These are phyloP conservation scores for Vigna hirtella DNA, from an alignment of 306 rosid genomes.

Conservation along the genomic window DNA sequence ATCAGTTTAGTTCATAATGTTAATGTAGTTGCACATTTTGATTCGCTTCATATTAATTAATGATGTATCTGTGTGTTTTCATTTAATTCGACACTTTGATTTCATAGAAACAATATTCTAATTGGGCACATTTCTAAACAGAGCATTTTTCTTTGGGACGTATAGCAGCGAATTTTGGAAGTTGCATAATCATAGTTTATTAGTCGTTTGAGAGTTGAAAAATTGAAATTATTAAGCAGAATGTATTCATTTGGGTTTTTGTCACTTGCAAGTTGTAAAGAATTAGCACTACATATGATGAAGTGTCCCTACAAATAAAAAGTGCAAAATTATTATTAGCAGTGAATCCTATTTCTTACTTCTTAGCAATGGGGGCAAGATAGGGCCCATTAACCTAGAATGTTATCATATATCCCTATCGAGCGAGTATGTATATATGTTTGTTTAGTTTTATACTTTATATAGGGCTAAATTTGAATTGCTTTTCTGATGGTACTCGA, in stretches of 20 bases:
- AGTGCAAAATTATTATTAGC: too few species aligned
- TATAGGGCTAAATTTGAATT: not conserved
- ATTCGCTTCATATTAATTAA: not conserved
- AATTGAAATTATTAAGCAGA: not conserved
- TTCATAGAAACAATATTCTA: too few species aligned
- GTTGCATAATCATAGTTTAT: not conserved
- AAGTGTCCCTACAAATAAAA: not conserved
- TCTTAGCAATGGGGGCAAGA: too few species aligned
- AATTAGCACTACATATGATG: too few species aligned
- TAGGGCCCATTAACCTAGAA: too few species aligned
- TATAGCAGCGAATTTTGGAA: not conserved
- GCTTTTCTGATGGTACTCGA: not conserved
- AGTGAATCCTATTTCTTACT: too few species aligned
- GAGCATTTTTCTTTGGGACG: not conserved
- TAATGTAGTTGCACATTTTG: constrained; percentile 23
- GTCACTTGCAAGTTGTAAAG: not conserved
- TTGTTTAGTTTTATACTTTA: not conserved
- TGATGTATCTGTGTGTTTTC: not conserved
- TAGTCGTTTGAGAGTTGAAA: not conserved
- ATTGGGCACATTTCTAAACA: not conserved
- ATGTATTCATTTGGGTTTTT: not conserved
- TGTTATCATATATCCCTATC: too few species aligned
- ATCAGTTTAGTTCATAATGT: constrained; percentile 31
- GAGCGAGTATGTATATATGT: too few species aligned
- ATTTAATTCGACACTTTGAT: not conserved